Base-by-base conservation (phyloP, 2,329 filamentous ascomycete species). In the Alternaria sp. region DNA sequence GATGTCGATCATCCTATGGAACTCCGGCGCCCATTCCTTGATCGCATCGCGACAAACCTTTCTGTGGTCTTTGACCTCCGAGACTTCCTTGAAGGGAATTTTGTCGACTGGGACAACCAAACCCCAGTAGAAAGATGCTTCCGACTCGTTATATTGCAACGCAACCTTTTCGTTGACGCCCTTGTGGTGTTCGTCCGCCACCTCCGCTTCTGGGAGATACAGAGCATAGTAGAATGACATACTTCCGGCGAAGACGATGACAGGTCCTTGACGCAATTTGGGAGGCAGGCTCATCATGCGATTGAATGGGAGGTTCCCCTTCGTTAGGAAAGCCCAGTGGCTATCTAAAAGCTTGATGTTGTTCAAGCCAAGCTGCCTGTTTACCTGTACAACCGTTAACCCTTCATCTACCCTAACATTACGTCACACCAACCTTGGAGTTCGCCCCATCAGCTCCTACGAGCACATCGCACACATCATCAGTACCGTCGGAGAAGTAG, bases 1-100 rank as follows among this genome's bases (percentile, higher is more conserved):
- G n/a, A 51, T 32, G 32, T 32, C n/a, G 11, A 51, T 16, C 48
- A 51, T 51, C 5, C 34, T 28, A 18, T 34, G 48, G 30, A 53
- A 56, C 28, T 56, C 54, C 10, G 30, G 54, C 6, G 54, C 54
- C 54, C 54, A 56, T 18, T 49, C 34, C 44, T 36, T 20, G 16
- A 56, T 56, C n/a, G 32, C 11, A 22, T 53, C 22, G 20, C n/a
- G 34, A 18, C 32, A 41, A 27, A 28, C 27, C 27, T 32, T 20
- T 28, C 18, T 53, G n/a, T 28, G 50, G 16, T 53, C 28, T 41
- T 41, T 10, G 12, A 36, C 14, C 34, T 36, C 34, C 34, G 34
- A 36, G 34, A 36, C 6, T 6, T 36, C 7, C 12, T 36, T 36
- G 34, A 7, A 36, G 34, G 34, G 14, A 7, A 36, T 7, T 16